These are phyloP conservation scores for Malus sieversii DNA, from an alignment of 306 rosid species.

Conservation along the genomic window DNA sequence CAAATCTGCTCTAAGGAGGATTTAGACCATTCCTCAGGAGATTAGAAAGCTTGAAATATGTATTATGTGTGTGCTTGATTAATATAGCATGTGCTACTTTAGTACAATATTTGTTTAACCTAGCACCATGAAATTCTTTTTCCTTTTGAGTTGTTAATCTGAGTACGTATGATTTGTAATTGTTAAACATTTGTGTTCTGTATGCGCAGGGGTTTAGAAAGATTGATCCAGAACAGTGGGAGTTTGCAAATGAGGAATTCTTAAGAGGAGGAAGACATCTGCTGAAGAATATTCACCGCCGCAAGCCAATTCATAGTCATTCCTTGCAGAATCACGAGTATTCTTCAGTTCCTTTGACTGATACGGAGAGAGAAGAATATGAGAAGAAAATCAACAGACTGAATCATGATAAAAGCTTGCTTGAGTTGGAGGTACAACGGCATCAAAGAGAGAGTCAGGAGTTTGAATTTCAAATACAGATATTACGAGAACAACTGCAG, in stretches of 20 bases:
- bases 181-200: background rate
- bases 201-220: slow-evolving; percentile 32
- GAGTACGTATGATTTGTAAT: background rate
- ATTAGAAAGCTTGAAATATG: background rate
- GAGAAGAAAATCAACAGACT: slow-evolving; percentile 23
- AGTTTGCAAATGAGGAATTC: slow-evolving; percentile 38
- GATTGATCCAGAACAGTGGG: slow-evolving; percentile 41
- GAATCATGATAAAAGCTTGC: slow-evolving; percentile 13
- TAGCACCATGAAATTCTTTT: background rate
- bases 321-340: slow-evolving; percentile 21
- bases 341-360: slow-evolving; percentile 21
- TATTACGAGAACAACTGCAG: slow-evolving; percentile 15
- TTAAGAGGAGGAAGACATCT: slow-evolving; percentile 33
- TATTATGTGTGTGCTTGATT: background rate
- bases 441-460: slow-evolving; percentile 17
- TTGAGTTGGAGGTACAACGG: slow-evolving; percentile 18
- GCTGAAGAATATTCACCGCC: slow-evolving; percentile 28
- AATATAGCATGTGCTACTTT: background rate
- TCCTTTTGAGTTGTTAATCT: background rate
- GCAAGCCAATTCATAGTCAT: slow-evolving; percentile 38
- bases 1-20: background rate
- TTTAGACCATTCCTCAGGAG: background rate
- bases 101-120: background rate
- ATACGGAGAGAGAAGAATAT: slow-evolving; percentile 18
- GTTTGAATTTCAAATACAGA: slow-evolving; percentile 18